Evolutionary conservation across 2,329 filamentous ascomycete genomes (phyloP), one percentile per base, ranked within the genome.

Genomic region (Aureobasidium sp.): DNA sequence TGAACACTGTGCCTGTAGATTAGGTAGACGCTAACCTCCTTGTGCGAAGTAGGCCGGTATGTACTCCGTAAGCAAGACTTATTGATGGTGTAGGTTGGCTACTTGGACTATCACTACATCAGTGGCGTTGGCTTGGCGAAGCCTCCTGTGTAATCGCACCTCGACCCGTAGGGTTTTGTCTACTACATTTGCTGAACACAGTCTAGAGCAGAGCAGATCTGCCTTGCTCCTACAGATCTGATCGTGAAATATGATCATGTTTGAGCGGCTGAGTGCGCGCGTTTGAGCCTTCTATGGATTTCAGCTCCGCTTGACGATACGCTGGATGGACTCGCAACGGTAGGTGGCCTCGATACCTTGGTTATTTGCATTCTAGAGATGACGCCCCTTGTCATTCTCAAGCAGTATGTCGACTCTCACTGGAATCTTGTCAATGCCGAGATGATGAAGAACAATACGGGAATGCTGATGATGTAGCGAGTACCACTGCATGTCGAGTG

Each of bases 101-200:
- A 22, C 42, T 27, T 45, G n/a, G 29, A 8, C 29, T 12, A 29
- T n/a, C 48, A 52, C 12, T 20, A 36, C 31, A 20, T 52, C 48
- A 52, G 48, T 37, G 48, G 48, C 31, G 48, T 55, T 27, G 44
- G 52, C 52, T 56, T 56, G 52, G 52, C 37, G 37, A 56, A 44
- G 37, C 37, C 44, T 56, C 12, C 25, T 11, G 9, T n/a, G 25
- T n/a, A 39, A 39, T 9, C n/a, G 22, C 9, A 42, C 25, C 31
- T 37, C 9, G 31, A 37, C 48, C 22, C 17, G n/a, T 51, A 14
- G 17, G 20, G n/a, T 15, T 34, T 22, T 8, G n/a, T 25, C 17
- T n/a, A 15, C 12, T 52, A 37, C 49, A 52, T 39, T 12, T 39
- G 1, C 34, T 52, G 12, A 6, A 52, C 7, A 8, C 34, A 17